Evolutionary conservation across 2,329 filamentous ascomycete species (phyloP).

Genomic region (Xylariaceae sp.): DNA sequence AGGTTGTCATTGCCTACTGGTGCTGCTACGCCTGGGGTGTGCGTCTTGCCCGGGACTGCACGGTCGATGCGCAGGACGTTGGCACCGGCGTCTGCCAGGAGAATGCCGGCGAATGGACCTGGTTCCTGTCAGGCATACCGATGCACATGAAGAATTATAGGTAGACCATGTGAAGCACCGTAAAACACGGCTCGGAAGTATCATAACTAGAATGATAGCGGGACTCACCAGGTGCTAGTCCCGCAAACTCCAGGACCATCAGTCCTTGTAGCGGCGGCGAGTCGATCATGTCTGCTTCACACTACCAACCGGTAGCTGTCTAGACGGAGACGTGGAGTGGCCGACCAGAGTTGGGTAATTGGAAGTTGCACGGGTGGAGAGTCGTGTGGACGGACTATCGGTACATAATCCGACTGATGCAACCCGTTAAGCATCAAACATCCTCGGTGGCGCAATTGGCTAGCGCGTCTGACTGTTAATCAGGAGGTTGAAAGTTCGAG

Average conservation of each 20-base stretch:
- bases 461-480: constrained; percentile 59
- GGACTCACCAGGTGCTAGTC: constrained; percentile 56
- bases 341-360: too few relatives aligned
- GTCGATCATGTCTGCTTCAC: constrained; percentile 32
- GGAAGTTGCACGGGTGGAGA: too few relatives aligned
- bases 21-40: constrained; percentile 33
- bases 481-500: constrained; percentile 20
- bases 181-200: neutral
- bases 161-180: too few relatives aligned
- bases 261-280: constrained; percentile 46
- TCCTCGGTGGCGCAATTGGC: constrained; percentile 48
- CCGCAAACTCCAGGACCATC: constrained; percentile 57
- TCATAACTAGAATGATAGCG: neutral
- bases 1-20: constrained; percentile 63
- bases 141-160: too few relatives aligned
- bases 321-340: too few relatives aligned
- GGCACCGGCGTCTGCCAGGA: constrained; percentile 86
- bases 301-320: too few relatives aligned
- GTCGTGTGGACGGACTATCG: too few relatives aligned
- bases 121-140: neutral
- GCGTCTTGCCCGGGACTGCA: constrained; percentile 42
- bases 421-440: neutral
- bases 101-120: constrained; percentile 85
- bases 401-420: too few relatives aligned
- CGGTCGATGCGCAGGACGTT: constrained; percentile 83